Base-by-base conservation (phyloP, 1,139 yeast genomes). In the Suhomyces guaymorum region DNA sequence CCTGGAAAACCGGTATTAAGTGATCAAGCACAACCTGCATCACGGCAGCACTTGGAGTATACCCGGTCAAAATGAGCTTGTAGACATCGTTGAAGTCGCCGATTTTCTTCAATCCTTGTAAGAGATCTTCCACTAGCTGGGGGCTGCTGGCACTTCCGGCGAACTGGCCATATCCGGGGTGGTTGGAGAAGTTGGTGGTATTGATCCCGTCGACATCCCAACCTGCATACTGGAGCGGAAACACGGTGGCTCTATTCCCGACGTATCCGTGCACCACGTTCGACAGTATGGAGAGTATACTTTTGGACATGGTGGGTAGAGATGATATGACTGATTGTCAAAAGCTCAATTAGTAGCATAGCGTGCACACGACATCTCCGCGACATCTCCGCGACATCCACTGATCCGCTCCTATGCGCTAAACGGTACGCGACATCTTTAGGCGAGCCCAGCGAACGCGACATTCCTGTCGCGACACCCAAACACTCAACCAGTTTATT, bases 201-300 rank as follows among this genome's bases (percentile, higher is more conserved):
- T 87, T 85, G 43, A 87, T 57, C 8, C 75, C 80, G 55, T 87
- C 95, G 9, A 85, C 95, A 48, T 88, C 86, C 95, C 95, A 88
- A 3, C 92, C 92, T 8, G 70, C 61, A 36, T 70, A 72, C 51
- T 87, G 96, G 9, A 87, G 60, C 0, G 96, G 95, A 55, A 87
- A 84, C 0, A 87, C 79, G 7, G 47, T 47, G n/a, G 53, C 51
- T 11, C 55, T 24, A 43, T 48, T 48, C 7, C 51, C 49, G 15
- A 48, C 47, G 36, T 51, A 44, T 3, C 96, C 96, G 52, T 87
- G 95, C 3, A 79, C 84, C 2, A 87, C 95, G 56, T 86, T 95
- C 6, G 92, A 82, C 56, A 83, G 90, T 5, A 86, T 72, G n/a
- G 48, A 36, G 12, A 51, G 48, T 32, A 47, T 37, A 24, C 37